Evolutionary conservation across 768 basidiomycete species (phyloP).

Genomic region (Leucocoprinus sp.): DNA sequence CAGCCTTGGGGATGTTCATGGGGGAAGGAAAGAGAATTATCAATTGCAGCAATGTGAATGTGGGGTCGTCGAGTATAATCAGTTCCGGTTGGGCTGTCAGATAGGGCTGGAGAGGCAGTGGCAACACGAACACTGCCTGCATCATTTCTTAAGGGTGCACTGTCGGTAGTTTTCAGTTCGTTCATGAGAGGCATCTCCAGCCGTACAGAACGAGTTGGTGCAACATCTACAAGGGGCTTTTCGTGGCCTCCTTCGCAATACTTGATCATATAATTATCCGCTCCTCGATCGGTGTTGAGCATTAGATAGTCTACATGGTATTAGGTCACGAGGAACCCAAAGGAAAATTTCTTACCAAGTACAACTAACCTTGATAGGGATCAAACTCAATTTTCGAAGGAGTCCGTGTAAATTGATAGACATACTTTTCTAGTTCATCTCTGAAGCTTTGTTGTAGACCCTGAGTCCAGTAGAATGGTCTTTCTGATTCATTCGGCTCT

Average conservation of each 20-base stretch:
- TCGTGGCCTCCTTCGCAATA: constrained; percentile 79
- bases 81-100: constrained; percentile 26
- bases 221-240: constrained; percentile 69
- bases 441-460: constrained; percentile 74
- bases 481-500: constrained; percentile 43
- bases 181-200: constrained; percentile 69
- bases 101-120: constrained; percentile 23
- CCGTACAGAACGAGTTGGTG: constrained; percentile 60
- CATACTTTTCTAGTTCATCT: constrained; percentile 83
- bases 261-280: constrained; percentile 92
- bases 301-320: constrained; percentile 67
- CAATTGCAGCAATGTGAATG: constrained; percentile 88
- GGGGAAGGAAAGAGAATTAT: constrained; percentile 88
- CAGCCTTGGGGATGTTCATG: constrained; percentile 80
- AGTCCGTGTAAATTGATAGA: constrained; percentile 4
- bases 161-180: constrained; percentile 47
- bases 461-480: constrained; percentile 79
- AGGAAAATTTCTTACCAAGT: constrained; percentile 39
- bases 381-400: not conserved
- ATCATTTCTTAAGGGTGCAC: constrained; percentile 27
- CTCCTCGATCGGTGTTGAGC: constrained; percentile 84
- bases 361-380: constrained; percentile 59
- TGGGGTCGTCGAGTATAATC: constrained; percentile 64
- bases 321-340: constrained; percentile 1
- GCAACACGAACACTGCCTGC: constrained; percentile 22